Evolutionary conservation across 1,284 basidiomycete species (phyloP).

Genomic region (Sanghuangporus baumii): DNA sequence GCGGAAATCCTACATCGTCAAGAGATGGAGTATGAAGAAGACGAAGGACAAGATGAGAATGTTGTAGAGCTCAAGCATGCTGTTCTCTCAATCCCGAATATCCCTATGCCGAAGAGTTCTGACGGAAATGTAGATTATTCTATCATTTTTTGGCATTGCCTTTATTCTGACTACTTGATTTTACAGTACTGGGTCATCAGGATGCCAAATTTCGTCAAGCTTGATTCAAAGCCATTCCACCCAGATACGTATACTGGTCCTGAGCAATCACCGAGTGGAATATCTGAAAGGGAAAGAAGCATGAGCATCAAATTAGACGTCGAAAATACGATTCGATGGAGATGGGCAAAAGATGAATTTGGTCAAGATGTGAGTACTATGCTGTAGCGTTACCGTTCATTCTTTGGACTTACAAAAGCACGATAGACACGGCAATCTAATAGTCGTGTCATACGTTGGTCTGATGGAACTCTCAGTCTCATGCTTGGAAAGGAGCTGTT

Average conservation of each 20-base stretch:
- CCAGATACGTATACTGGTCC: conserved; percentile 76
- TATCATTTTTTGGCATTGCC: conserved; percentile 3
- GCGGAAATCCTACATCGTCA: conserved; percentile 63
- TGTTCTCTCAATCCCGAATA: conserved; percentile 69
- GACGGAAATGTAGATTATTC: conserved; percentile 52
- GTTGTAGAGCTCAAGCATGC: conserved; percentile 59
- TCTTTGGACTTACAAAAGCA: conserved; percentile 5
- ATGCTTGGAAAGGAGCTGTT: conserved; percentile 88
- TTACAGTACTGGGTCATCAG: conserved; percentile 74
- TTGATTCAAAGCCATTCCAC: conserved; percentile 80
- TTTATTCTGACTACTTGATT: conserved; percentile 1
- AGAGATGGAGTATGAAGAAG: conserved; percentile 77
- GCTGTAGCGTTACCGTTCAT: conserved; percentile 4
- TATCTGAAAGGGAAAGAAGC: conserved; percentile 60
- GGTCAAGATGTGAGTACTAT: conserved; percentile 62
- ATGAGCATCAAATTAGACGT: conserved; percentile 82
- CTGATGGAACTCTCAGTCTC: conserved; percentile 83
- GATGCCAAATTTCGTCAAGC: conserved; percentile 78
- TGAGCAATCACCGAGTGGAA: conserved; percentile 52
- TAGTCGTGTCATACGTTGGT: conserved; percentile 85
- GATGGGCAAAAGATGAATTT: conserved; percentile 68
- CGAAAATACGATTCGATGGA: conserved; percentile 88
- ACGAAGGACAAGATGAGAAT: conserved; percentile 56
- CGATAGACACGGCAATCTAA: conserved; percentile 76
- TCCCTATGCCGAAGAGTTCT: conserved; percentile 66